Conservation (phyloP, 352 stramenopile genomes). For the Phytopythium cucurbitacearum region DNA sequence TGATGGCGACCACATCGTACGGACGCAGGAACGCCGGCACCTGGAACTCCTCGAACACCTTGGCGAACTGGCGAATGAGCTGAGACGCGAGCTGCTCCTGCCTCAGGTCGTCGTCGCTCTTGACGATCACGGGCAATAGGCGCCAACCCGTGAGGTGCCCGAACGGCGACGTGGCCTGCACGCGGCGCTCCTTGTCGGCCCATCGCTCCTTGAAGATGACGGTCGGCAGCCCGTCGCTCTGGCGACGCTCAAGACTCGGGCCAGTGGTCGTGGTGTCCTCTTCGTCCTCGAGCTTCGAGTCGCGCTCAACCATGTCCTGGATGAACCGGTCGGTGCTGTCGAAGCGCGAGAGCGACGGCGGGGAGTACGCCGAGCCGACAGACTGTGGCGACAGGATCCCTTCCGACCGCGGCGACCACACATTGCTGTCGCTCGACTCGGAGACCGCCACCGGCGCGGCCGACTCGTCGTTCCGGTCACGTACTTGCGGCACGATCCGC, state of each 20-base stretch:
- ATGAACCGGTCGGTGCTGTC: slow-evolving; percentile 79
- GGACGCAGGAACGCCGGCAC: slow-evolving; percentile 93
- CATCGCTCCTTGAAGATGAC: slow-evolving; percentile 95
- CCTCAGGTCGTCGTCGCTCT: slow-evolving; percentile 97
- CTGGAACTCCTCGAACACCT: slow-evolving; percentile 93
- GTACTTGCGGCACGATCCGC: slow-evolving; percentile 2
- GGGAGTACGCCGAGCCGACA: slow-evolving; percentile 49
- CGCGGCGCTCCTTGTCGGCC: slow-evolving; percentile 91
- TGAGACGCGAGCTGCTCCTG: slow-evolving; percentile 98
- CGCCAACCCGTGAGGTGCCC: slow-evolving; percentile 85
- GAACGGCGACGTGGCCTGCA: slow-evolving; percentile 85
- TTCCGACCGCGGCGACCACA: slow-evolving; percentile 65
- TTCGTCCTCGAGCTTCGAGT: slow-evolving; percentile 66
- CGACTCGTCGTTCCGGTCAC: not conserved
- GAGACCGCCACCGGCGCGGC: slow-evolving; percentile 6
- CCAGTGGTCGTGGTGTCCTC: slow-evolving; percentile 27
- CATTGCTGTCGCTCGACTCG: slow-evolving; percentile 22
- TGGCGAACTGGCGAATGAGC: slow-evolving; percentile 93
- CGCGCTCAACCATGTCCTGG: slow-evolving; percentile 58
- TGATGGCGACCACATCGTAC: slow-evolving; percentile 96
- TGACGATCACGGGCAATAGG: slow-evolving; percentile 95
- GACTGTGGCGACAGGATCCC: slow-evolving; percentile 48
- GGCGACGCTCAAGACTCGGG: slow-evolving; percentile 7
- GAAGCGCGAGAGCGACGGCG: slow-evolving; percentile 48
- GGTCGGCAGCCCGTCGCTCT: slow-evolving; percentile 25